phyloP scores from a whole-genome alignment of 768 basidiomycete genomes.

The Suillus cothurnatus region DNA sequence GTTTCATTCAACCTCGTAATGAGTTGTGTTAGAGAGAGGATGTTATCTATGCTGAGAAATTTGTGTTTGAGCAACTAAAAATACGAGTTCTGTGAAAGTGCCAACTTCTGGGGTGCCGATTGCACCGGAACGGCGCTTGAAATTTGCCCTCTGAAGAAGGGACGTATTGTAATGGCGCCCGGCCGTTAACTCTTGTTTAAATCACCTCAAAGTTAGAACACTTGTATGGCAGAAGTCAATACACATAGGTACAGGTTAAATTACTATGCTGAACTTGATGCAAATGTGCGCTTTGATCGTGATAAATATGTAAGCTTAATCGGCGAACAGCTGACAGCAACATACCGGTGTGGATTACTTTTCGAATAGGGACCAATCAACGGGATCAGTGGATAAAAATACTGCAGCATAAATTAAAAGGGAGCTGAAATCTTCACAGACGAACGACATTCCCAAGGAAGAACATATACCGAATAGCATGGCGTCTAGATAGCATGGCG shows the following conservation, averaged over 20 bases:
- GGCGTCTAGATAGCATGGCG: neutral
- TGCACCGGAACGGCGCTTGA: neutral
- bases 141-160: neutral
- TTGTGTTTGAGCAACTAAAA: too few relatives aligned
- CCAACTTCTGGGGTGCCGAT: too few relatives aligned
- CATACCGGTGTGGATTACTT: neutral
- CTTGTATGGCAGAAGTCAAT: too few relatives aligned
- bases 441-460: neutral
- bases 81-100: too few relatives aligned
- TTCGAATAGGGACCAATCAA: neutral
- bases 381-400: neutral
- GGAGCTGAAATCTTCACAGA: neutral
- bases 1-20: too few relatives aligned
- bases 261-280: too few relatives aligned
- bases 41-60: too few relatives aligned
- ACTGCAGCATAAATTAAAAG: neutral
- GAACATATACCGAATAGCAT: neutral
- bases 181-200: too few relatives aligned
- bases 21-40: too few relatives aligned
- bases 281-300: neutral
- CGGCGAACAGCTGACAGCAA: neutral
- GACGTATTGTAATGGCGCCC: too few relatives aligned
- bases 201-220: too few relatives aligned
- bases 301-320: neutral
- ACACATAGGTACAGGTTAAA: too few relatives aligned